phyloP scores from a whole-genome alignment of 2,329 filamentous ascomycete genomes.

The Herpotrichia juniperi region DNA sequence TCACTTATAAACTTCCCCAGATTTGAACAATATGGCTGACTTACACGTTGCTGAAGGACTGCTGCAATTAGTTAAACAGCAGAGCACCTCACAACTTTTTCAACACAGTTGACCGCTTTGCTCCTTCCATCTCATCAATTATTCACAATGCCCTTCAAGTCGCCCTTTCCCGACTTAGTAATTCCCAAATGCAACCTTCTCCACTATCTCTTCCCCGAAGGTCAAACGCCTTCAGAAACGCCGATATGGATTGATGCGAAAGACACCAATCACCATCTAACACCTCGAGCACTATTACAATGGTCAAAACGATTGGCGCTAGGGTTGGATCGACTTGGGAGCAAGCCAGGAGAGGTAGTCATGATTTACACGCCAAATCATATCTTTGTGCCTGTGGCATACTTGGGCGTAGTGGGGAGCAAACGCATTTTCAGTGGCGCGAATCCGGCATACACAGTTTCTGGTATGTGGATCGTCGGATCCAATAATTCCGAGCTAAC shows the following conservation, averaged over 20 bases:
- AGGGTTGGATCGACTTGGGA: slow-evolving; percentile 53
- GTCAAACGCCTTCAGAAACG: slow-evolving; percentile 41
- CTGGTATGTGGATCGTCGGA: slow-evolving; percentile 41
- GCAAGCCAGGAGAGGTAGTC: slow-evolving; percentile 56
- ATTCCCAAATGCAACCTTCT: slow-evolving; percentile 54
- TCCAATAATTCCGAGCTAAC: slow-evolving; percentile 9
- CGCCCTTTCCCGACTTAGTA: slow-evolving; percentile 49
- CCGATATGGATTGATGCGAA: slow-evolving; percentile 60
- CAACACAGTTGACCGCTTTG: slow-evolving; percentile 3
- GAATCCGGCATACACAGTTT: slow-evolving; percentile 59
- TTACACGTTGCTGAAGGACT: slow-evolving; percentile 8
- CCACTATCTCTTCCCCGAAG: slow-evolving; percentile 40
- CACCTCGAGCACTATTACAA: slow-evolving; percentile 52
- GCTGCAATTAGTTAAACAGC: not conserved
- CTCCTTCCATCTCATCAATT: not conserved
- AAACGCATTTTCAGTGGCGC: slow-evolving; percentile 60
- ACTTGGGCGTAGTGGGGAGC: slow-evolving; percentile 58
- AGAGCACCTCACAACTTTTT: not conserved
- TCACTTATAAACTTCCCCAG: slow-evolving; percentile 17
- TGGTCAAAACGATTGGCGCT: slow-evolving; percentile 57
- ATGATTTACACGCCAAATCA: slow-evolving; percentile 62
- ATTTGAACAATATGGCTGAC: slow-evolving; percentile 11
- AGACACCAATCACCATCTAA: slow-evolving; percentile 51
- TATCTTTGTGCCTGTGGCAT: slow-evolving; percentile 59
- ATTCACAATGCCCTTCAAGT: slow-evolving; percentile 49